These are phyloP conservation scores for Malbranchea zuffiana DNA, from an alignment of 2,329 filamentous ascomycete species.

Conservation along the genomic window DNA sequence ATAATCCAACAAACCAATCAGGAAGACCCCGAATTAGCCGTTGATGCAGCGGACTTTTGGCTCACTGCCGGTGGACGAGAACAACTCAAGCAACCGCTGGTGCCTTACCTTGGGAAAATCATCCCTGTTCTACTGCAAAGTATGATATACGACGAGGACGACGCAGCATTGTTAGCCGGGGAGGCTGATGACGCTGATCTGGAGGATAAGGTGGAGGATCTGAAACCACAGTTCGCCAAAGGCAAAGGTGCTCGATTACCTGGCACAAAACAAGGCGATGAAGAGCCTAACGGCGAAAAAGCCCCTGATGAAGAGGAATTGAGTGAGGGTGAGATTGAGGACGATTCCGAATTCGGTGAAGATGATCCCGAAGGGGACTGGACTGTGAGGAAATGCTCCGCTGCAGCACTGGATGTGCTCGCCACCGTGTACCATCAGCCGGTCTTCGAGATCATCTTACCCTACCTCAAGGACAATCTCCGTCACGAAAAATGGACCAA, in stretches of 20 bases:
- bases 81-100: conserved; percentile 62
- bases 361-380: conserved; percentile 80
- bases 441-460: conserved; percentile 84
- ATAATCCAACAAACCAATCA: conserved; percentile 71
- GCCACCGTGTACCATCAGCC: conserved; percentile 77
- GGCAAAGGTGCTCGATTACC: conserved; percentile 49
- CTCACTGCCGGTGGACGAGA: conserved; percentile 83
- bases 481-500: conserved; percentile 83
- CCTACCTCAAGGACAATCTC: conserved; percentile 82
- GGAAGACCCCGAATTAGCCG: conserved; percentile 77
- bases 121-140: conserved; percentile 83
- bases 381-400: conserved; percentile 95
- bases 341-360: conserved; percentile 59
- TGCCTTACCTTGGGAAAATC: conserved; percentile 69
- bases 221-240: conserved; percentile 85
- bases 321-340: conserved; percentile 74
- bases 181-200: conserved; percentile 83
- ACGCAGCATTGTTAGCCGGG: conserved; percentile 72
- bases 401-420: conserved; percentile 87
- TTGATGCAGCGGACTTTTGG: conserved; percentile 97
- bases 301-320: conserved; percentile 49
- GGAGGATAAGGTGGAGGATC: conserved; percentile 80
- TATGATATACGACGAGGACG: conserved; percentile 94
- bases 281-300: conserved; percentile 38
- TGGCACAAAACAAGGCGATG: conserved; percentile 36